Evolutionary conservation across 2,329 filamentous ascomycete genomes (phyloP).

Genomic region (Trichoderma koningiopsis): DNA sequence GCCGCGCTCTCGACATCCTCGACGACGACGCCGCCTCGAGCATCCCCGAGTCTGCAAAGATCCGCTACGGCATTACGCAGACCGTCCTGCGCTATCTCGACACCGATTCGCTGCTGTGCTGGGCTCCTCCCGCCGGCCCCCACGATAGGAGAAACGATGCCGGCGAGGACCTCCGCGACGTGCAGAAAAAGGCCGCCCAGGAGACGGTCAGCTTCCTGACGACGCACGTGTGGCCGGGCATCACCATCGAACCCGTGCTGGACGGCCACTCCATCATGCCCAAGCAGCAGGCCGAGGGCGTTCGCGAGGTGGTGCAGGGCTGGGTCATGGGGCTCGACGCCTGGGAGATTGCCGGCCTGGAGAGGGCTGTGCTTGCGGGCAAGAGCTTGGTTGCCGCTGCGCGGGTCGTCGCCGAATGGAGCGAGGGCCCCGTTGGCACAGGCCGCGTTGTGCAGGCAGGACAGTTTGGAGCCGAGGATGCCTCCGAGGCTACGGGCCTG

Average conservation of each 20-base stretch:
- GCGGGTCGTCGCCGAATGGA: constrained; percentile 84
- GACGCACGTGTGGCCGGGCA: constrained; percentile 77
- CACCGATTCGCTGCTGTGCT: constrained; percentile 91
- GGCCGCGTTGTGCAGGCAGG: constrained; percentile 41
- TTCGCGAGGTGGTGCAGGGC: constrained; percentile 72
- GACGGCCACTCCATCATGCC: constrained; percentile 77
- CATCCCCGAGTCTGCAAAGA: constrained; percentile 46
- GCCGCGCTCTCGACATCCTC: constrained; percentile 80
- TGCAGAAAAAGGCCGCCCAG: constrained; percentile 70
- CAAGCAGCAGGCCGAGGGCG: constrained; percentile 69
- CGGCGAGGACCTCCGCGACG: constrained; percentile 65
- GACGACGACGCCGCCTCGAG: constrained; percentile 57
- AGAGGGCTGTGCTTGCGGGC: constrained; percentile 78
- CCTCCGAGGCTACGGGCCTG: constrained; percentile 72
- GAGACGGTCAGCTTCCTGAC: constrained; percentile 73
- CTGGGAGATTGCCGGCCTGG: constrained; percentile 84
- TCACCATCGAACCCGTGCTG: constrained; percentile 78
- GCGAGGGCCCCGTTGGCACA: constrained; percentile 64
- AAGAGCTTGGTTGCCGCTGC: constrained; percentile 83
- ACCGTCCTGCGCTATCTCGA: constrained; percentile 83
- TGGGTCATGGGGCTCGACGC: constrained; percentile 74
- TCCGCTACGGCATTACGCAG: constrained; percentile 65
- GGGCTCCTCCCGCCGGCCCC: constrained; percentile 63
- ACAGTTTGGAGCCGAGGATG: constrained; percentile 79
- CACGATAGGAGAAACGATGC: constrained; percentile 49